Evolutionary conservation across 2,329 filamentous ascomycete genomes (phyloP).

Genomic region (Ceratocystis destructans): DNA sequence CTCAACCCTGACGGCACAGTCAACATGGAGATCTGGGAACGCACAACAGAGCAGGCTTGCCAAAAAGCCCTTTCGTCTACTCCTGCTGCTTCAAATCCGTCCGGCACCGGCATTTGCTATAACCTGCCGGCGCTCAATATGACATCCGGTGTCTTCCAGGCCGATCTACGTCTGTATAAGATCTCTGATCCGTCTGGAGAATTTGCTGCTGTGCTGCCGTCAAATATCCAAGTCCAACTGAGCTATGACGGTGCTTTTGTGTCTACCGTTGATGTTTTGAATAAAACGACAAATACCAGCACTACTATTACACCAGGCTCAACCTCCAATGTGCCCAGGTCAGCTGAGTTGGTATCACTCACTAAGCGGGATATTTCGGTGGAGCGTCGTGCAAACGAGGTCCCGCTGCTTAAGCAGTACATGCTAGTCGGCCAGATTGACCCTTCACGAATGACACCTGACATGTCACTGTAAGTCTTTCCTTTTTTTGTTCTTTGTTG

Average conservation of each 20-base stretch:
- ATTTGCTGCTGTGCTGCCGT: slow-evolving; percentile 38
- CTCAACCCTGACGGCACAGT: slow-evolving; percentile 33
- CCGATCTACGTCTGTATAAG: slow-evolving; percentile 62
- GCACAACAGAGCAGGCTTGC: slow-evolving; percentile 45
- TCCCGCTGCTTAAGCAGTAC: slow-evolving; percentile 45
- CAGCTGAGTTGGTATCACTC: slow-evolving; percentile 21
- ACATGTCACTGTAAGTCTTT: slow-evolving; percentile 46
- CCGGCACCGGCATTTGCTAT: slow-evolving; percentile 69
- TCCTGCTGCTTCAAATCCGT: slow-evolving; percentile 51
- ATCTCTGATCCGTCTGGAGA: slow-evolving; percentile 44
- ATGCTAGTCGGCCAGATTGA: slow-evolving; percentile 58
- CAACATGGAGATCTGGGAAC: slow-evolving; percentile 44
- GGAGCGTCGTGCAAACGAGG: slow-evolving; percentile 19
- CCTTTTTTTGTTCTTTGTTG: slow-evolving; percentile 16
- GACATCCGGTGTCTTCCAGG: slow-evolving; percentile 55
- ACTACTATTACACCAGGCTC: neutral
- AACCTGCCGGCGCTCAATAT: slow-evolving; percentile 61
- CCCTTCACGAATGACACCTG: slow-evolving; percentile 36
- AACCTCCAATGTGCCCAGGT: neutral
- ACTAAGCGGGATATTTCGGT: slow-evolving; percentile 21
- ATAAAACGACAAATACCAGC: slow-evolving; percentile 21
- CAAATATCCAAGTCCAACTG: slow-evolving; percentile 42
- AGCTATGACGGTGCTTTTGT: slow-evolving; percentile 42
- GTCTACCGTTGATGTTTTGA: slow-evolving; percentile 29
- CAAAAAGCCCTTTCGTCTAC: slow-evolving; percentile 40